Base-by-base conservation (phyloP, 371 early-diverging fungal genomes). In the Catenaria anguillulae region DNA sequence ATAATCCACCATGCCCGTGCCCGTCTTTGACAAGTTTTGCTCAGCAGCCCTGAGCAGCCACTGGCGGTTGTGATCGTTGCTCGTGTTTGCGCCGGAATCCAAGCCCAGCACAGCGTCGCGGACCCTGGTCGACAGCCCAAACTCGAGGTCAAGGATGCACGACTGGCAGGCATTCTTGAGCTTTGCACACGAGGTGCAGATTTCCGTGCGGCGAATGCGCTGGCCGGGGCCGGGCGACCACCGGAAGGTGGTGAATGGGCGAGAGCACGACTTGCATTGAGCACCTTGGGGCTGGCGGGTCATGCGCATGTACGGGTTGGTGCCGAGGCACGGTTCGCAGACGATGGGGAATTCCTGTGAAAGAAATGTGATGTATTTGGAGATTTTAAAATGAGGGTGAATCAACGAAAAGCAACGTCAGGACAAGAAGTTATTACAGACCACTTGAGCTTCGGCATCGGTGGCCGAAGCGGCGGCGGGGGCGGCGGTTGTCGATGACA, bases 301-400 rank as follows among this genome's bases (percentile, higher is more conserved):
- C 98, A 97, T 96, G 63, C 97, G 89, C 60, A 97, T 85, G 69
- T 96, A 96, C 26, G 98, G 97, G 70, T 96, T 97, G 61, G 87
- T 88, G 42, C 98, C 98, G 34, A 97, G 75, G 71, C 98, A 97
- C 36, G 92, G 89, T 71, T 95, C 96, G 77, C 98, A 97, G 15
- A 90, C 78, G 63, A 89, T 88, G 26, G 90, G 90, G 67, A 85
- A 85, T 71, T 84, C 87, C 86, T 84, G 69, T 4, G 40, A n/a
- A n/a, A n/a, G n/a, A n/a, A n/a, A n/a, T n/a, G n/a, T n/a, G n/a
- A n/a, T n/a, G n/a, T n/a, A n/a, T n/a, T n/a, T n/a, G n/a, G n/a
- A n/a, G n/a, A n/a, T n/a, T n/a, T n/a, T n/a, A n/a, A n/a, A n/a
- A n/a, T n/a, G n/a, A n/a, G n/a, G n/a, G n/a, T n/a, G n/a, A n/a